phyloP scores from a whole-genome alignment of 1,139 yeast genomes.

The Taiozyma sp. region DNA sequence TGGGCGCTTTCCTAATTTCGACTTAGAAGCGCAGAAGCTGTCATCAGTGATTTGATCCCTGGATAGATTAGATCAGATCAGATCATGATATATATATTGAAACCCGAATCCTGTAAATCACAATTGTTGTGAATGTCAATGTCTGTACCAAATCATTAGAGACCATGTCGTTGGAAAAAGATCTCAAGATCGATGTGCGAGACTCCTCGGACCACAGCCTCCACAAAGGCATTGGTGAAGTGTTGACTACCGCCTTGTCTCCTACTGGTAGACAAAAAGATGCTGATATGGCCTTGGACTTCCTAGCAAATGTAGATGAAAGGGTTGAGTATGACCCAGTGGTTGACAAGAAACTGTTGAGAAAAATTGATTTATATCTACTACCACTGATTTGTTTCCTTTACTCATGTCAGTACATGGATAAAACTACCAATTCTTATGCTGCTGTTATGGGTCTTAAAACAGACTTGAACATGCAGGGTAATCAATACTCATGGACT shows the following conservation, averaged over 20 bases:
- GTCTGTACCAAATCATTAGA: too few relatives aligned
- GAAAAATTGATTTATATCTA: slow-evolving; percentile 51
- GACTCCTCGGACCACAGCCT: not conserved
- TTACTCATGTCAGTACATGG: slow-evolving; percentile 61
- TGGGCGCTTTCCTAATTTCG: too few relatives aligned
- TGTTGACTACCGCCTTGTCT: not conserved
- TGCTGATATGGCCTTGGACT: not conserved
- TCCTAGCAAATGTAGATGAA: slow-evolving; percentile 5
- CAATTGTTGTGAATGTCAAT: not conserved
- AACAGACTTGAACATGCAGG: slow-evolving; percentile 43
- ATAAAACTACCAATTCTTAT: slow-evolving; percentile 40
- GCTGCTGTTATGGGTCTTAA: slow-evolving; percentile 58
- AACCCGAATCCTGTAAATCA: not conserved
- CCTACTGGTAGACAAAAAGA: not conserved
- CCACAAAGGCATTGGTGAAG: not conserved
- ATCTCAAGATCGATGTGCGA: not conserved
- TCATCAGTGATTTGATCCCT: too few relatives aligned
- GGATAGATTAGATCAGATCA: too few relatives aligned
- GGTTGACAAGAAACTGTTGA: slow-evolving; percentile 31
- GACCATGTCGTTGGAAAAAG: not conserved
- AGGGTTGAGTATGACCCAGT: slow-evolving; percentile 18
- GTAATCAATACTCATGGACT: slow-evolving; percentile 50
- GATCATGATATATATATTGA: too few relatives aligned
- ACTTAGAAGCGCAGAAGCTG: too few relatives aligned
- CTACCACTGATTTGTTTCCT: slow-evolving; percentile 54